Base-by-base conservation (phyloP, 2,329 filamentous ascomycete species). In the Simplicillium sp. region DNA sequence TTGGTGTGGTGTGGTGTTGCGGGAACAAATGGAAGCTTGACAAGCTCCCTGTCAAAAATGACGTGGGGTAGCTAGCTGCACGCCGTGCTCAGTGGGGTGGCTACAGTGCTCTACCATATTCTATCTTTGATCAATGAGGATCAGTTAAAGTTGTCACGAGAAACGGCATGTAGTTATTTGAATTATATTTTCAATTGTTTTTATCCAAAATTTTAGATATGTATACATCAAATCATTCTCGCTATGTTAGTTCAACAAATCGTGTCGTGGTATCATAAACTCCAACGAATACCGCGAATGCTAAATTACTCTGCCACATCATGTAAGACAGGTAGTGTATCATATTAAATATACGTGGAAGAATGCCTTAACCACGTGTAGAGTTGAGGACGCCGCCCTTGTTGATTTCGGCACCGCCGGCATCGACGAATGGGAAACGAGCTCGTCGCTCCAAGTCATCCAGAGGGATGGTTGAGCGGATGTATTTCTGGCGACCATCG, bases 381-480 rank as follows among this genome's bases (percentile, higher is more conserved):
- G 58, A 55, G 17, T 56, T 60, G 15, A 68, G 48, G 4, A 66
- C 54, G 7, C 43, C 39, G 18, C 25, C 52, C 36, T 60, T 55
- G 38, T 59, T 61, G 17, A 69, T 67, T 49, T 70, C 71, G 13
- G 64, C 62, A 18, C 75, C 75, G 41, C 70, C 63, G 34, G 64
- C 65, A 55, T 82, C 75, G 6, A 82, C 78, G 7, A 72, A 64
- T 0, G 86, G 86, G 62, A 71, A 92, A 34, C 86, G 74, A 33
- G 86, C 85, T 46, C 76, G 76, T 42, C 84, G 75, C 67, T 92
- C 86, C 7, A 92, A 70, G 42, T 88, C 83, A 54, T 92, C 86
- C 1, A 92, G 75, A 14, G 84, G 80, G 51, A 88, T 82, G 56
- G 85, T 82, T 29, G 82, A 87, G 42, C 89, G 84, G 53, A 96